These are phyloP conservation scores for Coccomyxa sp. DNA, from an alignment of 139 green algal species.

Conservation along the genomic window DNA sequence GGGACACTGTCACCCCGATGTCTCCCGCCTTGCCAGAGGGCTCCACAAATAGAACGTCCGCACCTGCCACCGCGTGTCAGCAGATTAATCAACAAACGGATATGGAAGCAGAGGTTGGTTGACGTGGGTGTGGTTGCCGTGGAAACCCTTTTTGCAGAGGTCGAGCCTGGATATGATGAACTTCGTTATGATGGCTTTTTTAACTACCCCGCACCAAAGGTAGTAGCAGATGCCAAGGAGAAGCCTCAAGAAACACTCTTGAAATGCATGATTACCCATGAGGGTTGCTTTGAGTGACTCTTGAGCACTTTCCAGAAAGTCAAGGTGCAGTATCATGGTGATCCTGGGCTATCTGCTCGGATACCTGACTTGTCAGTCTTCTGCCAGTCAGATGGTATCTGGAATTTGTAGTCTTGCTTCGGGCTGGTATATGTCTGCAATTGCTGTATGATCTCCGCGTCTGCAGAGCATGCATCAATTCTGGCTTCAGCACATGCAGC, in stretches of 20 bases:
- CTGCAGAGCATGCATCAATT: neutral
- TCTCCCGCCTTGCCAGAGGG: constrained; percentile 41
- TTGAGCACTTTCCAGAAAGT: neutral
- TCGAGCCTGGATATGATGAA: too few relatives aligned
- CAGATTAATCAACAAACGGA: too few relatives aligned
- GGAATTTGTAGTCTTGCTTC: constrained; percentile 20
- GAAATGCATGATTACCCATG: neutral
- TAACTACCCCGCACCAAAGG: too few relatives aligned
- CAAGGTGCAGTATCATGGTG: neutral
- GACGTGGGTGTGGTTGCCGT: too few relatives aligned
- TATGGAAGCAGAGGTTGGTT: too few relatives aligned
- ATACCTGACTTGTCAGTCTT: constrained; percentile 28
- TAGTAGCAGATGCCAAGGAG: too few relatives aligned
- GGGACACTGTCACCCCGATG: constrained; percentile 72
- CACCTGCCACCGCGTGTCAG: constrained; percentile 32
- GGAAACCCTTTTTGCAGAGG: too few relatives aligned
- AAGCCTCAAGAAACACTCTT: neutral
- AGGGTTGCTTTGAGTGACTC: neutral
- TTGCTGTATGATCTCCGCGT: neutral
- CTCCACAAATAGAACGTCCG: constrained; percentile 65
- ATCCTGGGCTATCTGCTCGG: neutral
- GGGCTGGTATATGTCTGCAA: constrained; percentile 7
- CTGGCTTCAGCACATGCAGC: neutral
- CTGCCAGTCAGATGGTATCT: constrained; percentile 15
- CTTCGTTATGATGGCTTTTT: too few relatives aligned